Evolutionary conservation across 139 green algal species (phyloP).

Genomic region (Pseudopediastrum boryanum): DNA sequence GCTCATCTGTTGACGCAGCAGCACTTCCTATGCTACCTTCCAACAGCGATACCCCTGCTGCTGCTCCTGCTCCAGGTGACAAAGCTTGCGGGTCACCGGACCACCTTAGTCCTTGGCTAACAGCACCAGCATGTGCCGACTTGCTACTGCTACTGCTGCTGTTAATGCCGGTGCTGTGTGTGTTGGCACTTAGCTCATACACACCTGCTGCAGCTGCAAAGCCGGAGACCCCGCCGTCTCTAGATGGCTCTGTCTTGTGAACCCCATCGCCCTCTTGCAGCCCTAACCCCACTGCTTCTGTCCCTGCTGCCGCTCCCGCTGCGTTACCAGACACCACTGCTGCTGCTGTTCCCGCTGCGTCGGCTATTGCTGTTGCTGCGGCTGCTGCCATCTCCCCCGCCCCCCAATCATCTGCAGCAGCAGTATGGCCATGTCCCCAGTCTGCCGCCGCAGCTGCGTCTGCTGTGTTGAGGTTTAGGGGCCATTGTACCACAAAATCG

Average conservation of each 20-base stretch:
- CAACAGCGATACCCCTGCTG: too few relatives aligned
- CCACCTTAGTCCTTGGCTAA: too few relatives aligned
- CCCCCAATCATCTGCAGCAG: neutral
- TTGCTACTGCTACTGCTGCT: neutral
- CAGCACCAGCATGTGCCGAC: neutral
- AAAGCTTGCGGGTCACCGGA: too few relatives aligned
- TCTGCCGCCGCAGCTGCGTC: neutral
- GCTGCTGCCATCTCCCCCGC: neutral
- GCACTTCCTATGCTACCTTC: too few relatives aligned
- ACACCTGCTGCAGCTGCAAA: too few relatives aligned
- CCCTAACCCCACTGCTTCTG: neutral
- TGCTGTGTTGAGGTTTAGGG: neutral
- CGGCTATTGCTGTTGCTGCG: neutral
- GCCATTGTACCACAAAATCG: slow-evolving; percentile 62
- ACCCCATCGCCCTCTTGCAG: neutral
- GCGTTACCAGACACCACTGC: neutral
- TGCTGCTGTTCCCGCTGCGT: neutral
- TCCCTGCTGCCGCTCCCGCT: neutral
- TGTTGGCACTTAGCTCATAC: too few relatives aligned
- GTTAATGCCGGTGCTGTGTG: neutral
- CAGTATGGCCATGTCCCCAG: neutral
- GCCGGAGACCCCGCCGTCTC: too few relatives aligned
- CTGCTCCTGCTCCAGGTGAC: too few relatives aligned
- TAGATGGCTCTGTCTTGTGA: too few relatives aligned
- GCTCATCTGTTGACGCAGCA: too few relatives aligned